Evolutionary conservation across 2,329 filamentous ascomycete genomes (phyloP).

Genomic region (Gliomastix tumulicola): DNA sequence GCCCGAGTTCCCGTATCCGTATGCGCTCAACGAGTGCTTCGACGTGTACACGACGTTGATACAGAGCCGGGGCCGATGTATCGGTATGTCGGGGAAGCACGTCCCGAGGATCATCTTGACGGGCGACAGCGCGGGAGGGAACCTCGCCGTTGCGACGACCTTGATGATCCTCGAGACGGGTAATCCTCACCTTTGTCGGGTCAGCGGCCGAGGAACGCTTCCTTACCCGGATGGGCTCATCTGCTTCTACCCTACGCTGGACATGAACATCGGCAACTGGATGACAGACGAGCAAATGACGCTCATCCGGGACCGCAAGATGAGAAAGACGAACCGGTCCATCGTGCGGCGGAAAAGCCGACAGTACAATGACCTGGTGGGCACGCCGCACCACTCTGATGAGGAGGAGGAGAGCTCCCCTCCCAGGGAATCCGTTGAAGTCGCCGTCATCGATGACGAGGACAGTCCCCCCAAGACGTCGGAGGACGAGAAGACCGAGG

Average conservation of each 20-base stretch:
- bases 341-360: constrained; percentile 80
- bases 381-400: constrained; percentile 75
- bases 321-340: constrained; percentile 68
- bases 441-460: not conserved
- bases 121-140: constrained; percentile 42
- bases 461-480: not conserved
- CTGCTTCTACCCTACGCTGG: constrained; percentile 81
- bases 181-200: constrained; percentile 28
- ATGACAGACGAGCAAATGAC: constrained; percentile 99
- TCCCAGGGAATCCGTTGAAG: constrained; percentile 15
- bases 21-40: constrained; percentile 40
- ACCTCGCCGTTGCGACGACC: constrained; percentile 58
- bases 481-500: not conserved
- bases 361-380: constrained; percentile 78
- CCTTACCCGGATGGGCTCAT: constrained; percentile 75
- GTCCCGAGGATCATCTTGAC: constrained; percentile 34
- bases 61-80: constrained; percentile 30
- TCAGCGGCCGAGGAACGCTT: constrained; percentile 41
- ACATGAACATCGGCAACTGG: constrained; percentile 98
- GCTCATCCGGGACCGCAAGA: constrained; percentile 76
- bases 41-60: constrained; percentile 34
- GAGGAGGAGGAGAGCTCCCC: constrained; percentile 56
- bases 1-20: constrained; percentile 42
- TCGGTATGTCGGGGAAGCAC: constrained; percentile 32
- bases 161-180: constrained; percentile 84